Evolutionary conservation across 345 rosid species (phyloP).

Genomic region (Lumnitzera racemosa): DNA sequence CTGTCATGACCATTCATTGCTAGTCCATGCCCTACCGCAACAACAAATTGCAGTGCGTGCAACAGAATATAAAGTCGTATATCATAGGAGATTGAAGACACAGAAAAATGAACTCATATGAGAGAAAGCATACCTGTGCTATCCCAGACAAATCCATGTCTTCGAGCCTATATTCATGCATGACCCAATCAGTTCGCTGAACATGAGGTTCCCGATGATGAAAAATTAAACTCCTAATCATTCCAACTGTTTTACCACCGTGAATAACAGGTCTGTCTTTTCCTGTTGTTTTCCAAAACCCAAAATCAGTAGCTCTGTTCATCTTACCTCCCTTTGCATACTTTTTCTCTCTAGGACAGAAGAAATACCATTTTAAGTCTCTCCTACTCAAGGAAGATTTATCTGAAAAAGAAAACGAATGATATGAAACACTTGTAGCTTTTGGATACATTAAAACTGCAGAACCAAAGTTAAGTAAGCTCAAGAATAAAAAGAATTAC

Average conservation of each 20-base stretch:
- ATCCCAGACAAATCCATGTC: slow-evolving; percentile 20
- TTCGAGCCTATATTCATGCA: slow-evolving; percentile 71
- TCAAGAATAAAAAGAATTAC: neutral
- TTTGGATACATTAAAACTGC: neutral
- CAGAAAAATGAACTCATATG: neutral
- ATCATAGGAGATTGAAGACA: neutral
- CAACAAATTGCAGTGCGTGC: neutral
- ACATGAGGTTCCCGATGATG: slow-evolving; percentile 42
- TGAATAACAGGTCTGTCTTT: slow-evolving; percentile 46
- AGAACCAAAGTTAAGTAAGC: neutral
- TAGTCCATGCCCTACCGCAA: too few species aligned
- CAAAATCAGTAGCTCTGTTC: slow-evolving; percentile 45
- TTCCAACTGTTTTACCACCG: slow-evolving; percentile 40
- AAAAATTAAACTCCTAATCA: slow-evolving; percentile 54
- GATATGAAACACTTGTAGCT: neutral
- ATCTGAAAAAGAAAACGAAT: slow-evolving; percentile 12
- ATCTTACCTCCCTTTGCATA: slow-evolving; percentile 33
- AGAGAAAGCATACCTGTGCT: slow-evolving; percentile 21
- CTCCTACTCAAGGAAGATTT: slow-evolving; percentile 29
- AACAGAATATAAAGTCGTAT: neutral
- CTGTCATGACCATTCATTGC: too few species aligned
- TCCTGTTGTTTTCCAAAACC: slow-evolving; percentile 79
- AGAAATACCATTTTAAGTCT: slow-evolving; percentile 83
- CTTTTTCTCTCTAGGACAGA: slow-evolving; percentile 61
- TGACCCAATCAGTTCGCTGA: slow-evolving; percentile 74